A percentile compares a stretch with the other conserved stretches of the same genome.
These are phyloP conservation scores for Pichia ethanolica DNA, from an alignment of 805 yeast species.

Conservation along the genomic window DNA sequence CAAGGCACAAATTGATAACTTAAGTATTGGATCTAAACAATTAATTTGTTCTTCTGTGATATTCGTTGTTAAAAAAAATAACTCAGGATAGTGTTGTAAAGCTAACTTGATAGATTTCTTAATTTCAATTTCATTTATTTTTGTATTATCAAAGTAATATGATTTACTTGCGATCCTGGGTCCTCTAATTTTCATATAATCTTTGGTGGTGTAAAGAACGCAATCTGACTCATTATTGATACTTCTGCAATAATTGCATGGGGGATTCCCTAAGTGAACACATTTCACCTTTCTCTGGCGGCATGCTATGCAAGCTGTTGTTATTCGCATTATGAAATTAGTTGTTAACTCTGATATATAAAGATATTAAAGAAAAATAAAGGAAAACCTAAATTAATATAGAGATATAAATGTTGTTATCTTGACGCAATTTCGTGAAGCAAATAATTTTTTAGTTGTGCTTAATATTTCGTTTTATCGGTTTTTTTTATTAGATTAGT, in stretches of 20 bases:
- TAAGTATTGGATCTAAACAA: neutral
- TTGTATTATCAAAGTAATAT: neutral
- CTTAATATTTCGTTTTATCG: too few species aligned
- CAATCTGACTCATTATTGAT: neutral
- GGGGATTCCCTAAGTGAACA: neutral
- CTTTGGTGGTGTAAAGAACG: neutral
- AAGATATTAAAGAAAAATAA: too few species aligned
- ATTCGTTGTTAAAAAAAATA: neutral
- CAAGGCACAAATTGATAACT: neutral
- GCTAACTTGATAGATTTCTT: neutral
- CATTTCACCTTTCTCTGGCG: neutral
- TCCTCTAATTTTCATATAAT: neutral
- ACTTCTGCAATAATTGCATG: neutral
- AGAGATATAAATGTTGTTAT: too few species aligned
- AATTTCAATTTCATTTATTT: neutral
- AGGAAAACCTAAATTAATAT: too few species aligned
- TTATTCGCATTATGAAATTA: neutral
- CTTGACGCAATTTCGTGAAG: too few species aligned
- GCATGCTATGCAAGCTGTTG: conserved; percentile 1
- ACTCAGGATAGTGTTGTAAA: neutral
- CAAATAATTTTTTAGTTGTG: too few species aligned
- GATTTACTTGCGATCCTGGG: too few species aligned
- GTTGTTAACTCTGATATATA: too few species aligned
- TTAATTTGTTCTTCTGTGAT: neutral
- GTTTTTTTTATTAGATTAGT: too few species aligned